phyloP scores from a whole-genome alignment of 2,329 filamentous ascomycete genomes.

The Fonsecaea multimorphosa region DNA sequence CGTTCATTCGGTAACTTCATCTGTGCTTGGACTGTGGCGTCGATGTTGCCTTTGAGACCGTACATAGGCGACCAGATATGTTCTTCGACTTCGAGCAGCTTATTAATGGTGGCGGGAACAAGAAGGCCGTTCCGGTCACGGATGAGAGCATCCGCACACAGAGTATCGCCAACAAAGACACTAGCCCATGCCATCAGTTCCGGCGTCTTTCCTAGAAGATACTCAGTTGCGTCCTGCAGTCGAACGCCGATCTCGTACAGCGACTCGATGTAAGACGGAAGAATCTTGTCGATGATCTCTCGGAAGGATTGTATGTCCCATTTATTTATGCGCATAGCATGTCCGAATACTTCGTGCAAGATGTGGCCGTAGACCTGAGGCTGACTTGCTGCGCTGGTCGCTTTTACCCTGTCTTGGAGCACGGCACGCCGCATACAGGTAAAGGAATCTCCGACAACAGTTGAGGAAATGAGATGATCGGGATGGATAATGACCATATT shows the following conservation, averaged over 20 bases:
- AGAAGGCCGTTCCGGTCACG: slow-evolving; percentile 79
- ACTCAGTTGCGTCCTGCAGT: slow-evolving; percentile 73
- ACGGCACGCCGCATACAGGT: slow-evolving; percentile 88
- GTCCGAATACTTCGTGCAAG: slow-evolving; percentile 93
- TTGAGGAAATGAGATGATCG: slow-evolving; percentile 92
- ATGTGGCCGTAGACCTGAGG: slow-evolving; percentile 91
- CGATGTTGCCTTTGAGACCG: slow-evolving; percentile 95
- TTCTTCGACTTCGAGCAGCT: slow-evolving; percentile 94
- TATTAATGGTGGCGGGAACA: slow-evolving; percentile 83
- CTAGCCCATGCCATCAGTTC: slow-evolving; percentile 84
- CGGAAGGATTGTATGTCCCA: slow-evolving; percentile 76
- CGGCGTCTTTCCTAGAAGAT: slow-evolving; percentile 81
- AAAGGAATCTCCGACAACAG: slow-evolving; percentile 95
- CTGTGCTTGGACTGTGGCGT: slow-evolving; percentile 89
- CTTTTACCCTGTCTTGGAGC: slow-evolving; percentile 92
- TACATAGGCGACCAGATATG: slow-evolving; percentile 99
- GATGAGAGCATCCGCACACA: slow-evolving; percentile 73
- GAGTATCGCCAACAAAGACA: slow-evolving; percentile 74
- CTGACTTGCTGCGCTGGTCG: slow-evolving; percentile 77
- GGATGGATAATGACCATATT: slow-evolving; percentile 92
- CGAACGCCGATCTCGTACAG: slow-evolving; percentile 85
- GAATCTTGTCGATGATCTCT: slow-evolving; percentile 69
- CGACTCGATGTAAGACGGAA: slow-evolving; percentile 83
- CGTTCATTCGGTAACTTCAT: slow-evolving; percentile 71
- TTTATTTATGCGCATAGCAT: slow-evolving; percentile 79